Percentiles rank a stretch among this genome's conserved stretches.
phyloP scores from a whole-genome alignment of 2,329 filamentous ascomycete species.

The Diaporthe vaccinii region DNA sequence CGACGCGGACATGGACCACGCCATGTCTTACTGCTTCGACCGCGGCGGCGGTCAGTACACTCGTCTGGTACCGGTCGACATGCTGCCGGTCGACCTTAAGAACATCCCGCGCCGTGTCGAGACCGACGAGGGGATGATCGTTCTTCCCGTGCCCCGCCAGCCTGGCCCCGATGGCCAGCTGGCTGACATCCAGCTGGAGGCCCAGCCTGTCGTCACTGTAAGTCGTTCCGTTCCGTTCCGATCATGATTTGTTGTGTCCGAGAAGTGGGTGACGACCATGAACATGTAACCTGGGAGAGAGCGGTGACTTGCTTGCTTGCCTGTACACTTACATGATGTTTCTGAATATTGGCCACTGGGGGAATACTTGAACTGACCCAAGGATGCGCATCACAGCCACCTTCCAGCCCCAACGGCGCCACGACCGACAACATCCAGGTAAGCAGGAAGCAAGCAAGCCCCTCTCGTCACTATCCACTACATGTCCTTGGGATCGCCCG shows the following conservation, averaged over 20 bases:
- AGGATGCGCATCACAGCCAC: slow-evolving; percentile 31
- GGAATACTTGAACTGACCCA: slow-evolving; percentile 23
- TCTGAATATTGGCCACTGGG: not conserved
- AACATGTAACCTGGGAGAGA: not conserved
- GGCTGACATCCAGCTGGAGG: slow-evolving; percentile 52
- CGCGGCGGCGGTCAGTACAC: slow-evolving; percentile 68
- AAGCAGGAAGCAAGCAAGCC: slow-evolving; percentile 23
- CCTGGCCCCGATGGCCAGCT: slow-evolving; percentile 54
- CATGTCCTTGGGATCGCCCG: slow-evolving; percentile 28
- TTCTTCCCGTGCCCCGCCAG: slow-evolving; percentile 59
- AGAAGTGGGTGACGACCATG: not conserved
- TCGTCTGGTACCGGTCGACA: slow-evolving; percentile 68
- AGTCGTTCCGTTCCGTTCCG: slow-evolving; percentile 43
- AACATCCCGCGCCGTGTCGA: slow-evolving; percentile 59
- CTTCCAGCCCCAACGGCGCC: slow-evolving; percentile 31
- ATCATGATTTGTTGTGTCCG: not conserved
- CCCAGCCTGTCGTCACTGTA: slow-evolving; percentile 54
- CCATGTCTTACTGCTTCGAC: slow-evolving; percentile 66
- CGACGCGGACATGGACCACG: slow-evolving; percentile 47
- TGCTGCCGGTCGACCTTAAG: slow-evolving; percentile 57
- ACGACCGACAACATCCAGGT: slow-evolving; percentile 37
- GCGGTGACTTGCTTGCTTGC: slow-evolving; percentile 20
- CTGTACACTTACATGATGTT: not conserved
- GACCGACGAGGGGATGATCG: slow-evolving; percentile 58
- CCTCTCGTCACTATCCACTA: slow-evolving; percentile 38